Base-by-base conservation (phyloP, 2,329 filamentous ascomycete genomes). In the Paraconiothyrium sp. region DNA sequence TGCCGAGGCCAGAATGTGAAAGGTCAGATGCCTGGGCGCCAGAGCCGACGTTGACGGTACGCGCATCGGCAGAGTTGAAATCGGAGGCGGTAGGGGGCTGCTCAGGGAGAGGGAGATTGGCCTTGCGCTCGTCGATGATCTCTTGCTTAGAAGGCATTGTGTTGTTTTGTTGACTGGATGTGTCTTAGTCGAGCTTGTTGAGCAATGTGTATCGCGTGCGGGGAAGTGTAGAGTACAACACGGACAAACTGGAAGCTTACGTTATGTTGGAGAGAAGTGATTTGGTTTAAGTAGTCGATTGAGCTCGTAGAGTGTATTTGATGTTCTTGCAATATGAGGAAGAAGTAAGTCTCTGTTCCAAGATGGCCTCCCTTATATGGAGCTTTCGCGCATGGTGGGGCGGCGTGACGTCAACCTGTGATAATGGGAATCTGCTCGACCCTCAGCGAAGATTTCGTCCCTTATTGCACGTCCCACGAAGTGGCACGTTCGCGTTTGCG, bases 81-180 rank as follows among this genome's bases (percentile, higher is more conserved):
- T 95, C 92, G 5, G 90, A 91, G n/a, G 88, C 81, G n/a, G 80
- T 82, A 1, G 91, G 91, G 24, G 92, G 92, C 67, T 94, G 84
- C 2, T 94, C 91, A 20, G 92, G 92, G 54, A 94, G 87, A 55
- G 91, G 91, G 35, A 96, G 88, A 80, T 93, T 92, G 77, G 88
- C 81, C 80, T 90, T 85, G 72, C 84, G 84, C 78, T 91, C 80
- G 56, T 89, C 86, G 74, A 94, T 90, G 78, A 90, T 82, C 58
- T 90, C 49, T 30, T 64, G 32, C 54, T 75, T 71, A 58, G 69
- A 72, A 55, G 73, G 64, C 69, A 74, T 72, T 65, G 71, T 71
- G 59, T 51, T 49, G 51, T 57, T 56, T 47, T 41, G 66, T 59
- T 43, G 67, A 60, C 48, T 50, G 58, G 43, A 58, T 22, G 46